Evolutionary conservation across 495 filamentous ascomycete genomes (phyloP), one percentile per base, ranked within the genome.

Genomic region (Recurvomyces mirabilis): DNA sequence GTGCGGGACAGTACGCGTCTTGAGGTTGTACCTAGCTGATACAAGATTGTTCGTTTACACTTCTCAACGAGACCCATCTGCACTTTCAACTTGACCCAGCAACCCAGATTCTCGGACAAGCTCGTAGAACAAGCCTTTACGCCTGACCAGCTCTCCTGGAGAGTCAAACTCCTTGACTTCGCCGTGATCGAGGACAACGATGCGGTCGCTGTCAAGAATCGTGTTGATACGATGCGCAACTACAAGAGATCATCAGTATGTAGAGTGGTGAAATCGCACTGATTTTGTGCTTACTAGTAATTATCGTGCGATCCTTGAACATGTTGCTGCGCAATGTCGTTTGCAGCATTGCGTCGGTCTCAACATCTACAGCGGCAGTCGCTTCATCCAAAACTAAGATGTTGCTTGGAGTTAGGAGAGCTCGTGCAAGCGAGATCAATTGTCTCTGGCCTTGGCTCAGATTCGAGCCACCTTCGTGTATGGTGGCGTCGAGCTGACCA

Each of bases 341-440:
- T 57, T 84, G 79, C 46, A 95, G 73, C 66, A 94, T 68, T 28
- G 87, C 81, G 61, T 94, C 88, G 0, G 87, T 94, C 70, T 93
- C 83, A 37, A 94, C 81, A 61, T 99, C 91, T 20, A 99, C 89
- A 15, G 89, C 86, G 20, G 89, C 91, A 30, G 93, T 99, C 47
- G 93, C 93, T 69, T 99, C 93, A 60, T 99, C 91, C 29, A 96
- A 74, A 0, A 99, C 87, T 43, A 99, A 74, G 56, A 99, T 95
- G 62, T 95, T 95, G 60, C 85, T 94, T 18, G 91, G 89, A 4
- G 91, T 87, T 20, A 99, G 71, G 54, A 99, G 75, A 15, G 93
- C 93, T 41, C 93, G 82, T 10, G 93, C 93, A 38, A 99, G 72
- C 35, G 84, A 93, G 29, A 96, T 73, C 46, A 99, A 77, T 64